Percentiles rank a stretch among this genome's conserved stretches.
Evolutionary conservation across 2,329 filamentous ascomycete genomes (phyloP).

Genomic region (Lachnellula suecica): DNA sequence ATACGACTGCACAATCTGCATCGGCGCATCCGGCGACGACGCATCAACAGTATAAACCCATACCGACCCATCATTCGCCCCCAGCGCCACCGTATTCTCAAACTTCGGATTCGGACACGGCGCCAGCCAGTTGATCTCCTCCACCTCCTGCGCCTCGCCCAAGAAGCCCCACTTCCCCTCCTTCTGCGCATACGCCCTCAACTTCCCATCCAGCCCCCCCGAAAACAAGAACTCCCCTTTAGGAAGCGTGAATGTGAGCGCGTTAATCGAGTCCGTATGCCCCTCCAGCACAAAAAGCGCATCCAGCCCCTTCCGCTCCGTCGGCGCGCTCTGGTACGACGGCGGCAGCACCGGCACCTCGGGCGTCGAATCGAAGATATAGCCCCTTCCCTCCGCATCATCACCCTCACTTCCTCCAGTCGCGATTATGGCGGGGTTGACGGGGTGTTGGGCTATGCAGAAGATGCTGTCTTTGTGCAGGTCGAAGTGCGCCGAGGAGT

Average conservation of each 20-base stretch:
- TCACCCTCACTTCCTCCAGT: slow-evolving; percentile 80
- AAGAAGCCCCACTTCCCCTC: slow-evolving; percentile 9
- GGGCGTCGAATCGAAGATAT: slow-evolving; percentile 77
- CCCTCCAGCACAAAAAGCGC: slow-evolving; percentile 77
- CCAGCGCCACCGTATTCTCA: slow-evolving; percentile 82
- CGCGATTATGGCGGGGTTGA: slow-evolving; percentile 73
- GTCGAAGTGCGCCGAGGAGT: slow-evolving; percentile 92
- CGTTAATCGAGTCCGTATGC: slow-evolving; percentile 88
- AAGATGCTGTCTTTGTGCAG: slow-evolving; percentile 88
- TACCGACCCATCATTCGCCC: slow-evolving; percentile 85
- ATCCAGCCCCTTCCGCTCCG: slow-evolving; percentile 56
- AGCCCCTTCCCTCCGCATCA: slow-evolving; percentile 65
- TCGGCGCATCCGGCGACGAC: slow-evolving; percentile 55
- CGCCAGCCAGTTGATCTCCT: slow-evolving; percentile 89
- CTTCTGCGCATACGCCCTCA: slow-evolving; percentile 42
- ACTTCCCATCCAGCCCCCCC: slow-evolving; percentile 80
- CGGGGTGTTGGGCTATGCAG: slow-evolving; percentile 89
- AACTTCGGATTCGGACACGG: slow-evolving; percentile 70
- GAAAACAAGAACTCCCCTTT: slow-evolving; percentile 82
- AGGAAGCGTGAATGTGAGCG: slow-evolving; percentile 80
- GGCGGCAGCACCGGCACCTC: slow-evolving; percentile 69
- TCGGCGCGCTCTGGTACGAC: slow-evolving; percentile 69
- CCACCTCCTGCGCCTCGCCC: slow-evolving; percentile 77
- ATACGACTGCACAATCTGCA: slow-evolving; percentile 87
- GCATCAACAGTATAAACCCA: slow-evolving; percentile 92